Evolutionary conservation across 2,329 filamentous ascomycete species (phyloP).

Genomic region (Scedosporium minutisporum): DNA sequence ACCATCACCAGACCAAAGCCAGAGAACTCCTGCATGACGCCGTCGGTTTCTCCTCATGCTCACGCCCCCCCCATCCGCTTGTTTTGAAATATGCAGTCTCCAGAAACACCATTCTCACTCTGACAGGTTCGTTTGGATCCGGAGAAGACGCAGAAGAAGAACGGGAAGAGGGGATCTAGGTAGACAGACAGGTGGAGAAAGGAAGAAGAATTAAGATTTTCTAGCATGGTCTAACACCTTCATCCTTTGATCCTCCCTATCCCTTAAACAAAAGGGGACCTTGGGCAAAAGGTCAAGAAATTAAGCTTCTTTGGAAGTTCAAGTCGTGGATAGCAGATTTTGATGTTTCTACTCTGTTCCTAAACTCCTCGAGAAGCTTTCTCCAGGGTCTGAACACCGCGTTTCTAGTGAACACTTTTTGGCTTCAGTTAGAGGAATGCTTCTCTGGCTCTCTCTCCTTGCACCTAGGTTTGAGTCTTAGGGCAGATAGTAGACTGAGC

Average conservation of each 20-base stretch:
- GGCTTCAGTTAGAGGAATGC: too few relatives aligned
- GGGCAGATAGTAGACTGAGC: not conserved
- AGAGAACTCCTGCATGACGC: not conserved
- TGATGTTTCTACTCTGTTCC: too few relatives aligned
- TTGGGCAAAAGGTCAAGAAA: not conserved
- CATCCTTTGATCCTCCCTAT: not conserved
- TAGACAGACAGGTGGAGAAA: not conserved
- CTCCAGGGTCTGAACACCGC: too few relatives aligned
- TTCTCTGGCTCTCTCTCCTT: not conserved
- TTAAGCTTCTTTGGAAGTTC: not conserved
- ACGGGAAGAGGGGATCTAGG: not conserved
- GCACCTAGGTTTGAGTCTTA: not conserved
- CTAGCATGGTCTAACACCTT: not conserved
- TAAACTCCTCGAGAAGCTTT: too few relatives aligned
- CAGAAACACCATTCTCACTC: not conserved
- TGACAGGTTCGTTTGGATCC: too few relatives aligned
- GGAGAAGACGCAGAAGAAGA: too few relatives aligned
- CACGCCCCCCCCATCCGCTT: not conserved
- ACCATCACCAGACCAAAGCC: not conserved
- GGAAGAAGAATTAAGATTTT: not conserved
- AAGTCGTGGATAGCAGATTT: too few relatives aligned
- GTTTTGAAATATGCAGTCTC: not conserved
- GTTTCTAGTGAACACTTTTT: too few relatives aligned
- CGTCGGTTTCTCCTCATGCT: conserved; percentile 1
- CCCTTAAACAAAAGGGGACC: not conserved